Evolutionary conservation across 257 asterid species (phyloP), one percentile per base, ranked within the genome.

Genomic region (Nyctanthes arbortristis): DNA sequence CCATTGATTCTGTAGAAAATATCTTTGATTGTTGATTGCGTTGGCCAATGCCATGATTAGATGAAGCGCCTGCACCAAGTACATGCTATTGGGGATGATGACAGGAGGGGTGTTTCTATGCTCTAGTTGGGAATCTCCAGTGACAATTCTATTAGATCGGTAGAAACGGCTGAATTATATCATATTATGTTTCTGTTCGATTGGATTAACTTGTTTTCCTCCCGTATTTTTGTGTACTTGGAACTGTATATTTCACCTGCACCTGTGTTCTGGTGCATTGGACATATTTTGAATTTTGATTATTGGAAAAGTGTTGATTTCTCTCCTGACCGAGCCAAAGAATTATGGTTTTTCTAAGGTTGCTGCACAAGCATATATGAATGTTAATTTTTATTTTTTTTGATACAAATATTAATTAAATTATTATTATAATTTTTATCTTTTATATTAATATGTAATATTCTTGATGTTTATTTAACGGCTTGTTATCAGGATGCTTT

Each of bases 1-100:
- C 52, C 39, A 52, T 63, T 55, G 29, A 35, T 37, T 45, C 24
- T 80, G 74, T 73, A 76, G 84, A 74, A 43, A 25, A 29, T 72
- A 58, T 35, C 61, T 49, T 40, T 70, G 75, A 31, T 30, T 59
- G n/a, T 67, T 49, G 7, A n/a, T n/a, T n/a, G n/a, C n/a, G n/a
- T n/a, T n/a, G 20, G 75, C 47, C 34, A 32, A 32, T 20, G 56
- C 28, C 71, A 37, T 59, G 30, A 37, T 71, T 45, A 11, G 54
- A 49, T 60, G 66, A 28, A 9, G n/a, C n/a, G n/a, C 33, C 12
- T 45, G 77, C 72, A 71, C 40, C 58, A 34, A 45, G 73, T 65
- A 60, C 57, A 0, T 61, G n/a, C 33, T 24, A 66, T n/a, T 60
- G 67, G 67, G 65, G 63, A 65, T 65, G 68, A 45, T 61, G 68